Evolutionary conservation across 169 alveolate genomes (phyloP).

Genomic region (Plasmodium vivax): DNA sequence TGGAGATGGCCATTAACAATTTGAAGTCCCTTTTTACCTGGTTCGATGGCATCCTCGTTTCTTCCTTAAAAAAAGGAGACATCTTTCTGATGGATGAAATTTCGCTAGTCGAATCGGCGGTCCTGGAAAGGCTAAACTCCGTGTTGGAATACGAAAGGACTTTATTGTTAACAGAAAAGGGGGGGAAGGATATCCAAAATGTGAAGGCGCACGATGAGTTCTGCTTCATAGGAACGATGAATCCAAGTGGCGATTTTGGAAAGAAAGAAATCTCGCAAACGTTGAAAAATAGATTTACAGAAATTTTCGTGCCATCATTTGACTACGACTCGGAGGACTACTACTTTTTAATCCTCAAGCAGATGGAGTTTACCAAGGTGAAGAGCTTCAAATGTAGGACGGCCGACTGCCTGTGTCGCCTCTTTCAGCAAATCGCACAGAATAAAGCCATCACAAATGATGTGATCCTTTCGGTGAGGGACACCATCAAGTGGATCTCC

Average conservation of each 20-base stretch:
- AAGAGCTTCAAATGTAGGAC: constrained; percentile 1
- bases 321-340: constrained; percentile 58
- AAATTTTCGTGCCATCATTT: constrained; percentile 92
- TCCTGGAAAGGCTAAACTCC: constrained; percentile 98
- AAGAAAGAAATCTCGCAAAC: constrained; percentile 99
- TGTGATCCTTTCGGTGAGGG: constrained; percentile 36
- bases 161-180: constrained; percentile 86
- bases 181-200: constrained; percentile 81
- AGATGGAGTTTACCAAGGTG: constrained; percentile 23
- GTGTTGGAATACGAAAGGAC: constrained; percentile 94
- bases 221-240: constrained; percentile 98
- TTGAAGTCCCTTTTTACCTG: constrained; percentile 94
- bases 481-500: constrained; percentile 43
- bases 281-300: constrained; percentile 97
- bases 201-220: constrained; percentile 93
- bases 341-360: constrained; percentile 52
- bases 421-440: constrained; percentile 65
- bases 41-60: constrained; percentile 99
- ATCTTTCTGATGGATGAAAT: constrained; percentile 97
- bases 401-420: constrained; percentile 5
- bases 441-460: not conserved
- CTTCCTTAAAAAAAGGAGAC: constrained; percentile 97
- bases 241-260: constrained; percentile 99
- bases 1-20: constrained; percentile 37
- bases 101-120: constrained; percentile 98